Percentiles rank a stretch among this genome's conserved stretches.
Evolutionary conservation across 2,329 filamentous ascomycete species (phyloP).

Genomic region (Teratosphaeria gauchensis): DNA sequence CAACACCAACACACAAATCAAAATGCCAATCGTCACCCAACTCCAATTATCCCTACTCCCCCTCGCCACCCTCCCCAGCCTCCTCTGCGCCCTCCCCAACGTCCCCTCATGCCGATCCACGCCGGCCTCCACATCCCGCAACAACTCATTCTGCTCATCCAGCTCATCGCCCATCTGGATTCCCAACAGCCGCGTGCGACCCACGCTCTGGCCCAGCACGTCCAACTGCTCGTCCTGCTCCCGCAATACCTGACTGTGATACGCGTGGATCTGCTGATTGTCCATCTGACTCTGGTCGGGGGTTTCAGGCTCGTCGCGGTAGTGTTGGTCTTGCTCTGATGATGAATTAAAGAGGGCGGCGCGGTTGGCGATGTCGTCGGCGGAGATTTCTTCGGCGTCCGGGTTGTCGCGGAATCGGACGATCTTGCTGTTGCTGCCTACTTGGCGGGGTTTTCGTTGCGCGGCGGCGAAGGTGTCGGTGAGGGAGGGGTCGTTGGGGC

Average conservation of each 20-base stretch:
- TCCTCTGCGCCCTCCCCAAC: conserved; percentile 63
- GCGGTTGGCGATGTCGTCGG: conserved; percentile 42
- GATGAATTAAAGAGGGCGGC: conserved; percentile 46
- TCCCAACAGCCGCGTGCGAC: conserved; percentile 80
- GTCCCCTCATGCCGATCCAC: conserved; percentile 72
- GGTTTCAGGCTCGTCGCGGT: conserved; percentile 57
- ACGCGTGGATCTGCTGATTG: conserved; percentile 79
- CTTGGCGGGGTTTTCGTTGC: conserved; percentile 34
- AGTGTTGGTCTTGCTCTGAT: conserved; percentile 29
- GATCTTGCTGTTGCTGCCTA: conserved; percentile 8
- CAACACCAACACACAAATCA: conserved; percentile 74
- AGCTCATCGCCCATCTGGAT: conserved; percentile 96
- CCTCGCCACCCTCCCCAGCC: conserved; percentile 61
- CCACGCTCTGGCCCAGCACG: conserved; percentile 71
- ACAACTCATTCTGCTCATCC: conserved; percentile 75
- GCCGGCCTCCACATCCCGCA: conserved; percentile 78
- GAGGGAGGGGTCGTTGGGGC: conserved; percentile 56
- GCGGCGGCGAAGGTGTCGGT: conserved; percentile 57
- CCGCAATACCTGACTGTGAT: conserved; percentile 70
- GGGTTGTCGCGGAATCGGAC: conserved; percentile 73
- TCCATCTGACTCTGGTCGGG: conserved; percentile 50
- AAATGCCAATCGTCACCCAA: conserved; percentile 65
- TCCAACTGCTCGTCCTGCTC: conserved; percentile 95
- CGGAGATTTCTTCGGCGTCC: conserved; percentile 15
- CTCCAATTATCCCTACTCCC: conserved; percentile 80